Base-by-base conservation (phyloP, 2,329 filamentous ascomycete species). In the Diaporthe destruens region DNA sequence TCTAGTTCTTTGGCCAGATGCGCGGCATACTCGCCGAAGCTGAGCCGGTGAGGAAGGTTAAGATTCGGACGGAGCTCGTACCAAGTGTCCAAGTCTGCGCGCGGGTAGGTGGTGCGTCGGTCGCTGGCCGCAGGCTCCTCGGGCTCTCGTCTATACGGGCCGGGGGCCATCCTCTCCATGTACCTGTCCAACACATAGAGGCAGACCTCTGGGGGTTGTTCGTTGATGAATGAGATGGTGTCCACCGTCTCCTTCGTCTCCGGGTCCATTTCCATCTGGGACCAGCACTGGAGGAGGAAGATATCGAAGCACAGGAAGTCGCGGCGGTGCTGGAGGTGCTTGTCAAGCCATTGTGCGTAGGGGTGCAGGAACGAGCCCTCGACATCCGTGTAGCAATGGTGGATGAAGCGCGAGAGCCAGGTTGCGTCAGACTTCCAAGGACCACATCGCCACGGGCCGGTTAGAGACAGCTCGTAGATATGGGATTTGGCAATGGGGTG, bases 271-370 rank as follows among this genome's bases (percentile, higher is more conserved):
- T 3, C 12, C 47, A 54, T 55, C 20, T 36, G n/a, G n/a, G 49
- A 25, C 63, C 63, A 67, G 23, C 63, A 67, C 49, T 67, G 47
- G 18, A 42, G 32, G 5, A 67, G 63, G 20, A 67, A 67, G 5
- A 42, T 16, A 23, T 67, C 63, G 34, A 67, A 67, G 14, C 34
- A 32, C 18, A 67, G 34, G 23, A 34, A n/a, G 49, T 44, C 63
- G n/a, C 49, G 49, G 3, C 1, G 9, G 7, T 44, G n/a, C 9
- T 29, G n/a, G 44, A 36, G 25, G 34, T 51, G 63, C 25, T 51
- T 29, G 47, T 54, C 51, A n/a, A 67, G 16, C 63, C 23, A 20
- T 2, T 7, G 18, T 14, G 34, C 36, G 4, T 36, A 25, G 29
- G 14, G 32, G 18, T 67, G 32, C 14, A 67, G 20, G 9, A 32